Evolutionary conservation across 1,284 basidiomycete genomes (phyloP).

Genomic region (Fomitiporia mediterranea): DNA sequence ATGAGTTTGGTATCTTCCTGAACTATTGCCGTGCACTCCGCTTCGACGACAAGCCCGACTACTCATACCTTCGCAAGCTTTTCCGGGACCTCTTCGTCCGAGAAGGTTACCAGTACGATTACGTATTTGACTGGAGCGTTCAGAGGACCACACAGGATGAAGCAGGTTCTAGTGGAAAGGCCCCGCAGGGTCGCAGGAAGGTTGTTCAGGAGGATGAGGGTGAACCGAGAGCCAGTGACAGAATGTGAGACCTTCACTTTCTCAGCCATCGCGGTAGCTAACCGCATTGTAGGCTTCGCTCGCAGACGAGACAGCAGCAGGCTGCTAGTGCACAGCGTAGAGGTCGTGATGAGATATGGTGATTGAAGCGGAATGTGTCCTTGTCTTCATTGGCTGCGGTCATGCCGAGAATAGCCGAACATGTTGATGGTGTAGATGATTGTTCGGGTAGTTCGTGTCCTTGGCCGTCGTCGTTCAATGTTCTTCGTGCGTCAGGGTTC

Average conservation of each 20-base stretch:
- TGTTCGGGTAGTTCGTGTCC: conserved; percentile 47
- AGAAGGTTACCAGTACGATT: conserved; percentile 97
- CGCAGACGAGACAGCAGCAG: conserved; percentile 78
- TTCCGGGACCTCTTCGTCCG: conserved; percentile 97
- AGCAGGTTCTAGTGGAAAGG: conserved; percentile 55
- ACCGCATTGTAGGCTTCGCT: conserved; percentile 59
- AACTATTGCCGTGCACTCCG: conserved; percentile 96
- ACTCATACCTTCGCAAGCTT: conserved; percentile 95
- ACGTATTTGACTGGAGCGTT: conserved; percentile 97
- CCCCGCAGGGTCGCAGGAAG: conserved; percentile 59
- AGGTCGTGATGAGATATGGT: conserved; percentile 71
- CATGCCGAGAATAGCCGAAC: conserved; percentile 59
- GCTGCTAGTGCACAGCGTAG: conserved; percentile 61
- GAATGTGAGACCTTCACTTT: conserved; percentile 59
- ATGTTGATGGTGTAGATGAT: conserved; percentile 48
- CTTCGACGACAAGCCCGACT: conserved; percentile 98
- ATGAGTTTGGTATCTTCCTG: conserved; percentile 96
- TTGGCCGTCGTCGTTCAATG: conserved; percentile 34
- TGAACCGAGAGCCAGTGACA: conserved; percentile 69
- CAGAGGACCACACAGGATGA: conserved; percentile 72
- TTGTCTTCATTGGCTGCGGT: conserved; percentile 23
- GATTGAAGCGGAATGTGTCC: conserved; percentile 39
- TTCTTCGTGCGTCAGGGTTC: conserved; percentile 30
- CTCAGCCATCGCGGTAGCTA: conserved; percentile 17
- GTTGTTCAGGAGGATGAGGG: conserved; percentile 74